These are phyloP conservation scores for Lanmaoa pseudosensibilis DNA, from an alignment of 768 basidiomycete genomes.

Conservation along the genomic window DNA sequence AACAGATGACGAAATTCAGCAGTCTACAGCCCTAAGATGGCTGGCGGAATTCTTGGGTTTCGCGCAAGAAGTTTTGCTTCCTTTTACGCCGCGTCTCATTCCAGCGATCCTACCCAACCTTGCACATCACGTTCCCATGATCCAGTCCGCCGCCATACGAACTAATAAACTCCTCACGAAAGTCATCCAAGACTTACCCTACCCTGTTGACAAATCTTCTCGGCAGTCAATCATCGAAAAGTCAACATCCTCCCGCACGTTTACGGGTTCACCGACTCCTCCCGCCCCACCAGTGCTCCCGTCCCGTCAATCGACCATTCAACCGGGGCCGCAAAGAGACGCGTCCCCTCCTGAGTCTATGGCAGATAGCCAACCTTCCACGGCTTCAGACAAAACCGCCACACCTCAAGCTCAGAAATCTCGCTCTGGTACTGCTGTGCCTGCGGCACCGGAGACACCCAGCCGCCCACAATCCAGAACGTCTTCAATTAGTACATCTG, in stretches of 20 bases:
- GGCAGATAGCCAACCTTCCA: conserved; percentile 32
- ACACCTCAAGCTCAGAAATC: conserved; percentile 36
- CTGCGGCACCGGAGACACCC: conserved; percentile 33
- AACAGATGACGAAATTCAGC: conserved; percentile 87
- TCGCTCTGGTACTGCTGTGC: conserved; percentile 24
- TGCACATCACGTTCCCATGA: conserved; percentile 86
- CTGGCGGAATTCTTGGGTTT: conserved; percentile 86
- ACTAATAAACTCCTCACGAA: conserved; percentile 84
- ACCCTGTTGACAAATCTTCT: conserved; percentile 53
- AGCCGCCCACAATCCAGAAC: conserved; percentile 67
- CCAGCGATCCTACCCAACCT: conserved; percentile 93
- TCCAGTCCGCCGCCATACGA: conserved; percentile 80
- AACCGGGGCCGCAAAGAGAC: conserved; percentile 46
- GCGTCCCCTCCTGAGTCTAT: conserved; percentile 46
- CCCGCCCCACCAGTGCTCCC: conserved; percentile 38
- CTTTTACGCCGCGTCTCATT: conserved; percentile 91
- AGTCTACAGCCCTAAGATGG: conserved; percentile 93
- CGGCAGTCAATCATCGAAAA: conserved; percentile 29
- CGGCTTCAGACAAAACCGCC: conserved; percentile 39
- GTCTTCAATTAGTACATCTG: conserved; percentile 46
- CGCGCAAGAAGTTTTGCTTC: conserved; percentile 88
- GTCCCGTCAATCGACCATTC: conserved; percentile 52
- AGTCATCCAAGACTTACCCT: conserved; percentile 84
- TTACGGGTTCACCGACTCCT: conserved; percentile 58
- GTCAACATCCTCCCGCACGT: conserved; percentile 37